These are phyloP conservation scores for Scalesia atractyloides DNA, from an alignment of 129 eudicot genomes.

Conservation along the genomic window DNA sequence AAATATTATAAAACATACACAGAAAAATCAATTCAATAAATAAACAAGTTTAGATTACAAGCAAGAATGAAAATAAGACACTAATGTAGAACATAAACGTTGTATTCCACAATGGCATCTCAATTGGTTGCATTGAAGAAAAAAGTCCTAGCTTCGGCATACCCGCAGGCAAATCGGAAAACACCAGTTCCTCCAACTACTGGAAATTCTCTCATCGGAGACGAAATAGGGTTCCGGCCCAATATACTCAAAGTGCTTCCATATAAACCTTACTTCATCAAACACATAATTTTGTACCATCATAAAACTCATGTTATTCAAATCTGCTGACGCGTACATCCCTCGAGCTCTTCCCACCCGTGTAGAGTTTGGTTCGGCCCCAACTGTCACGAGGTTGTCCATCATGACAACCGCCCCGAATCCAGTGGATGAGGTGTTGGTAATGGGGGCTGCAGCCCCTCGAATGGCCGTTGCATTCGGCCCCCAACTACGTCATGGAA, in stretches of 20 bases:
- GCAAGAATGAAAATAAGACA: not conserved
- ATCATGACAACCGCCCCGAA: slow-evolving; percentile 42
- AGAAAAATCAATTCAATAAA: not conserved
- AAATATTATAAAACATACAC: not conserved
- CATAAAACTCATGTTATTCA: slow-evolving; percentile 30
- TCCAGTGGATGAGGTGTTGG: slow-evolving; percentile 25
- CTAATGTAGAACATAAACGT: slow-evolving; percentile 38
- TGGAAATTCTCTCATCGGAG: slow-evolving; percentile 39
- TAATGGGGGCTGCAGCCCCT: slow-evolving; percentile 29
- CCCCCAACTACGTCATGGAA: slow-evolving; percentile 36
- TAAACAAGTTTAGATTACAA: not conserved
- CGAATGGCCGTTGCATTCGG: slow-evolving; percentile 38
- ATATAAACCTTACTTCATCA: slow-evolving; percentile 38
- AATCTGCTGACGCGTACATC: slow-evolving; percentile 41
- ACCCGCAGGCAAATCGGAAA: slow-evolving; percentile 44
- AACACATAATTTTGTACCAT: slow-evolving; percentile 34
- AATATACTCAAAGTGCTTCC: slow-evolving; percentile 49
- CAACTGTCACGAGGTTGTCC: slow-evolving; percentile 44
- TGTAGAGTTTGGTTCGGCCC: slow-evolving; percentile 31
- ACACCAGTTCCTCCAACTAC: slow-evolving; percentile 47
- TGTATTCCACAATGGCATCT: slow-evolving; percentile 38
- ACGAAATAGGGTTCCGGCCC: slow-evolving; percentile 34
- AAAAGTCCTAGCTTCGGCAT: slow-evolving; percentile 33
- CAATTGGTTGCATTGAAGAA: slow-evolving; percentile 14
- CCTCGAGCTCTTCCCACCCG: slow-evolving; percentile 46